These are phyloP conservation scores for Beta lomatogona DNA, from an alignment of 179 eudicot genomes.

Conservation along the genomic window DNA sequence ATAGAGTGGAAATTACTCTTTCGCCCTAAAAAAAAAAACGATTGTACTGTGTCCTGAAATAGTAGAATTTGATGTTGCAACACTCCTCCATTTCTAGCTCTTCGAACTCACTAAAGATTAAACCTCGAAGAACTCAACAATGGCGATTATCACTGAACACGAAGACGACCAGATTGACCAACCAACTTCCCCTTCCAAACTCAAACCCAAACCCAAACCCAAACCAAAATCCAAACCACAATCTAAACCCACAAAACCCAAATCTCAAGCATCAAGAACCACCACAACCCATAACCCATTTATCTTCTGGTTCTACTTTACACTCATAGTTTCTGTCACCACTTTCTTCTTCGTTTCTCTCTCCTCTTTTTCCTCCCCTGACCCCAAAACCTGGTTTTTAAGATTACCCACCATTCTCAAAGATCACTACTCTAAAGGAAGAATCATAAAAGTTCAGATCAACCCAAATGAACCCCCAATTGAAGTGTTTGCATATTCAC, in stretches of 20 bases:
- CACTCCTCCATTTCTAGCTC: neutral
- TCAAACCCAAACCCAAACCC: constrained; percentile 23
- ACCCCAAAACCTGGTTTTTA: constrained; percentile 84
- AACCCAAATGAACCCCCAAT: constrained; percentile 49
- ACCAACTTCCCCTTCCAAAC: constrained; percentile 33
- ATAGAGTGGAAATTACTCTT: too few species aligned
- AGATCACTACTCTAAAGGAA: constrained; percentile 66
- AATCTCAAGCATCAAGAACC: constrained; percentile 25
- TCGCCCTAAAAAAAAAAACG: neutral
- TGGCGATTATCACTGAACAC: constrained; percentile 58
- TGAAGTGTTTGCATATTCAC: constrained; percentile 65
- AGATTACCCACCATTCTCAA: constrained; percentile 60
- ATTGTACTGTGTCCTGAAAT: too few species aligned
- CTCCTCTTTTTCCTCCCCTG: constrained; percentile 51
- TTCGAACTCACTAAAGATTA: neutral
- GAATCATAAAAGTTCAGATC: constrained; percentile 59
- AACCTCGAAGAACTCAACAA: constrained; percentile 28
- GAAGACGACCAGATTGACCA: constrained; percentile 35
- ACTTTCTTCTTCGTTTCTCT: constrained; percentile 57
- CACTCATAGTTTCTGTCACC: constrained; percentile 51
- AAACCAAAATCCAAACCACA: constrained; percentile 17
- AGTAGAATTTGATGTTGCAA: neutral
- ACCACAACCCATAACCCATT: constrained; percentile 55
- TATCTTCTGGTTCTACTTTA: constrained; percentile 80
- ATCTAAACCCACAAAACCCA: constrained; percentile 6